These are phyloP conservation scores for Tetrastigma voinierianum DNA, from an alignment of 164 flowering plant genomes.

Conservation along the genomic window DNA sequence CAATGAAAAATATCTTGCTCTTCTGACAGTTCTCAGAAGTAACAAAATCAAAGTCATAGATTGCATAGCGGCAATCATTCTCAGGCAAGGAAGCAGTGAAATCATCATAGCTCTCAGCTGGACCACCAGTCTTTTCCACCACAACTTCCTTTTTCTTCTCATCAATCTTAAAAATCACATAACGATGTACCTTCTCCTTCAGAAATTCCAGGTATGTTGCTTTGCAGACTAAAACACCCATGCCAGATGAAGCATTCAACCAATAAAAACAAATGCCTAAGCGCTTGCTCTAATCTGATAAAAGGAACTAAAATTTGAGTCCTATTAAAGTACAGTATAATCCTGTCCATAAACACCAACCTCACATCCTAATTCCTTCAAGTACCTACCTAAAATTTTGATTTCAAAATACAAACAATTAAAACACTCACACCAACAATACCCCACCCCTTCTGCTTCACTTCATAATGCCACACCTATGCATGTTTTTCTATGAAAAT, in stretches of 20 bases:
- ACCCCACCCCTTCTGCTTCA: too few species aligned
- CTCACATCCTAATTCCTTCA: not conserved
- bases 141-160: slow-evolving; percentile 56
- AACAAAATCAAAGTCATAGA: slow-evolving; percentile 56
- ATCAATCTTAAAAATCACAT: slow-evolving; percentile 59
- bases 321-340: not conserved
- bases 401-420: too few species aligned
- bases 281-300: not conserved
- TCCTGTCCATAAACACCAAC: not conserved
- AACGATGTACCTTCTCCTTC: slow-evolving; percentile 51
- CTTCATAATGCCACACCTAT: too few species aligned
- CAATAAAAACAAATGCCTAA: slow-evolving; percentile 6
- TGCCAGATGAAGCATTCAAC: slow-evolving; percentile 60
- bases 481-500: too few species aligned
- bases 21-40: slow-evolving; percentile 62
- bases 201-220: slow-evolving; percentile 45
- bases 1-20: slow-evolving; percentile 60
- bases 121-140: slow-evolving; percentile 57
- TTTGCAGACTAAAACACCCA: slow-evolving; percentile 51
- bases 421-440: too few species aligned
- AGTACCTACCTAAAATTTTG: not conserved
- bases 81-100: slow-evolving; percentile 45
- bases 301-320: not conserved
- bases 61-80: slow-evolving; percentile 60
- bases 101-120: slow-evolving; percentile 52